Base-by-base conservation (phyloP, 176 grass and related monocot genomes). In the Musa itinerans region DNA sequence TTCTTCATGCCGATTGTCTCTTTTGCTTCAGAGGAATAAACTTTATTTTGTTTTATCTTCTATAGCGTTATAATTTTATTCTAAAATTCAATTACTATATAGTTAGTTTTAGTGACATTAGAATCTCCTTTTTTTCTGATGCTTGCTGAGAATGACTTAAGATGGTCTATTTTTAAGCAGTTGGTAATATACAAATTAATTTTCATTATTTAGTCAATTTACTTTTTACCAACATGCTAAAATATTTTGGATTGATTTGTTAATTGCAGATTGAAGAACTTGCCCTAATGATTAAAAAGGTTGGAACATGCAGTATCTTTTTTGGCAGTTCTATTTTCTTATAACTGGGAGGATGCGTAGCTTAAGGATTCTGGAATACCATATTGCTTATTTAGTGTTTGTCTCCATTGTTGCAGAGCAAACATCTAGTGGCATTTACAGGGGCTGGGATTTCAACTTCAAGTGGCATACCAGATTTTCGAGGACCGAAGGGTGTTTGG, bases 401-500 rank as follows among this genome's bases (percentile, higher is more conserved):
- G 49, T 27, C n/a, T 69, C 75, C 50, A 54, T 80, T 79, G 48
- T 85, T 87, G 82, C 88, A 97, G 94, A 97, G 94, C 85, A 97
- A 93, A 83, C 90, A 97, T 90, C 83, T 97, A 76, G 90, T 97
- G 74, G 90, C 87, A 65, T 97, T 97, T 82, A 97, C 94, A 7
- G 94, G 94, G 69, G 94, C 94, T 56, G 90, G 94, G 43, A 97
- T 97, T 90, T 97, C 94, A 83, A 97, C 94, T 76, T 93, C 94
- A 51, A 89, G 89, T 63, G 94, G 94, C 24, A 97, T 97, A 78
- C 94, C 94, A 53, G 94, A 97, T 85, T 97, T 97, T 62, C 87
- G 94, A 87, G 94, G 94, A 15, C 94, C 94, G 48, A 93, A 89
- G 78, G 94, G 90, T 80, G 87, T 97, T 54, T 97, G 94, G 94